A percentile compares a stretch with the other conserved stretches of the same genome.
These are phyloP conservation scores for Fusarium sp. DNA, from an alignment of 2,329 filamentous ascomycete species.

Conservation along the genomic window DNA sequence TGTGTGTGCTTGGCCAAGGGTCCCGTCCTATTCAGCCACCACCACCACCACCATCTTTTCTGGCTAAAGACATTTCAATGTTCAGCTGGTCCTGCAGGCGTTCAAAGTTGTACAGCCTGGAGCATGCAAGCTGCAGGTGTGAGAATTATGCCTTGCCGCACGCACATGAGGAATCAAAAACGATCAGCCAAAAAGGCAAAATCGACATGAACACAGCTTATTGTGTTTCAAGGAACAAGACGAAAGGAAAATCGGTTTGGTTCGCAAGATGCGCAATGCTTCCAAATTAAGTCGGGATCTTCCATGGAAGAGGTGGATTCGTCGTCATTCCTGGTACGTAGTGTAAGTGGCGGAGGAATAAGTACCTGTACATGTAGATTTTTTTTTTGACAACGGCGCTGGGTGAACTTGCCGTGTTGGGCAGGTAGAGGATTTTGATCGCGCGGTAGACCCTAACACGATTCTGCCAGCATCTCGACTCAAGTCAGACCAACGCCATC, in stretches of 20 bases:
- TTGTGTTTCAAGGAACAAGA: neutral
- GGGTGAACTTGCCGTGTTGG: constrained; percentile 32
- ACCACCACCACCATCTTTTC: constrained; percentile 10
- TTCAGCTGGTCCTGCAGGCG: constrained; percentile 12
- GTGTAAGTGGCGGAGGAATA: constrained; percentile 21
- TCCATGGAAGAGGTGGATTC: constrained; percentile 19
- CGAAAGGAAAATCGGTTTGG: neutral
- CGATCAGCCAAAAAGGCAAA: neutral
- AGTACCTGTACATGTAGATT: constrained; percentile 20
- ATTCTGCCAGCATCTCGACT: neutral
- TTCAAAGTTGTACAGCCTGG: neutral
- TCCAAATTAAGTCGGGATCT: neutral
- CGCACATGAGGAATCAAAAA: neutral
- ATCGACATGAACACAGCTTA: no score
- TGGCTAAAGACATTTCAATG: constrained; percentile 11
- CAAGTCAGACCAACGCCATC: neutral
- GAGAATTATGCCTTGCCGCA: neutral
- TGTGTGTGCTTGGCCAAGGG: constrained; percentile 7
- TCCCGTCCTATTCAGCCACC: constrained; percentile 30
- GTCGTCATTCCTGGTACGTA: constrained; percentile 33
- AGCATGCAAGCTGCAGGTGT: neutral
- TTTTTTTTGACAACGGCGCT: neutral
- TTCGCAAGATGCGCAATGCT: constrained; percentile 15
- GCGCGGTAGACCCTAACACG: constrained; percentile 18
- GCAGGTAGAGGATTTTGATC: constrained; percentile 28